A percentile compares a stretch with the other conserved stretches of the same genome.
phyloP scores from a whole-genome alignment of 768 basidiomycete genomes.

The Hemileccinum rubropunctum region DNA sequence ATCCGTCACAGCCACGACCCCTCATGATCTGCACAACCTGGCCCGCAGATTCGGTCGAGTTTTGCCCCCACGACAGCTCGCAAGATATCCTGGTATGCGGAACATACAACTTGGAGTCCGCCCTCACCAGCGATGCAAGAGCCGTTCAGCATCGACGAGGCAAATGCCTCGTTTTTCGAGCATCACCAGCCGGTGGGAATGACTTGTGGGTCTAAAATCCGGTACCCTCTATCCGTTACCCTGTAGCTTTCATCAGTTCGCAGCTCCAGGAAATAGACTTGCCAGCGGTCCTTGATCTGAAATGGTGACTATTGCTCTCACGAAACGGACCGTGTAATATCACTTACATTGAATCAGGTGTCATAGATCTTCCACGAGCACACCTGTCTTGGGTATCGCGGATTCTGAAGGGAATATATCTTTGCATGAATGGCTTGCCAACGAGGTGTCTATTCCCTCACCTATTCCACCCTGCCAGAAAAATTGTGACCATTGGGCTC shows the following conservation, averaged over 20 bases:
- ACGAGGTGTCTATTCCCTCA: slow-evolving; percentile 38
- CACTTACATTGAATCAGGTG: slow-evolving; percentile 45
- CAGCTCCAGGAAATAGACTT: slow-evolving; percentile 67
- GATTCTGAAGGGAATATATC: slow-evolving; percentile 82
- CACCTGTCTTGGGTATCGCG: slow-evolving; percentile 66
- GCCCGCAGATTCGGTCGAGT: slow-evolving; percentile 90
- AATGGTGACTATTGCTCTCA: slow-evolving; percentile 64
- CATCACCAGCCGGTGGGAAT: slow-evolving; percentile 31
- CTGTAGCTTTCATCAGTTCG: slow-evolving; percentile 33
- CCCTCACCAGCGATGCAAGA: slow-evolving; percentile 1
- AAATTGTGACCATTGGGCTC: not conserved
- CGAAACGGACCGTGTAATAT: not conserved
- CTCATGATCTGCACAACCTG: slow-evolving; percentile 59
- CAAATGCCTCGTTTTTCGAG: slow-evolving; percentile 67
- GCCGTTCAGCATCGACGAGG: slow-evolving; percentile 52
- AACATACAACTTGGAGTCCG: slow-evolving; percentile 77
- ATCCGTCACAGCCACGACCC: slow-evolving; percentile 8
- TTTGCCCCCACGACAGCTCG: slow-evolving; percentile 67
- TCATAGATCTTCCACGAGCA: slow-evolving; percentile 41
- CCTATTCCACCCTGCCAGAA: not conserved
- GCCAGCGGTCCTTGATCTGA: slow-evolving; percentile 89
- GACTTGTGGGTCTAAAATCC: slow-evolving; percentile 34
- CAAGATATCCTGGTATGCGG: slow-evolving; percentile 79
- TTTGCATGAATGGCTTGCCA: slow-evolving; percentile 53
- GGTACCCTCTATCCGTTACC: not conserved